Evolutionary conservation across 345 rosid genomes (phyloP), one percentile per base, ranked within the genome.

Genomic region (Rhodomyrtus tomentosa): DNA sequence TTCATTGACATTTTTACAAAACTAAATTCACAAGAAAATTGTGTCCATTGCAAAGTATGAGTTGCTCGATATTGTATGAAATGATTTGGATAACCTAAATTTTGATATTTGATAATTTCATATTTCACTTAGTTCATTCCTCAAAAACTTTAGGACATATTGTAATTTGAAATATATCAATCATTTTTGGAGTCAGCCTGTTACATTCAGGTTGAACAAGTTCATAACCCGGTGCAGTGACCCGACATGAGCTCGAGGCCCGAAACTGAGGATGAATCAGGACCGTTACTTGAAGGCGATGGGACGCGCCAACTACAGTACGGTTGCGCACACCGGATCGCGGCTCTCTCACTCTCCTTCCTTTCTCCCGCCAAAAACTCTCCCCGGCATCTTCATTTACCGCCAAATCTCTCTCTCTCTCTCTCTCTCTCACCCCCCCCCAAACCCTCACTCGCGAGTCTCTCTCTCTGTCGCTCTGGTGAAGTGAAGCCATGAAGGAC

Each of bases 401-500:
- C 95, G 92, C 95, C 93, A 83, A 91, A 89, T 56, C 85, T 29
- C 56, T n/a, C 72, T 0, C 27, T n/a, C 25, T 21, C 10, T 18
- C 38, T 18, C 81, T 16, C 51, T 12, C 25, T 50, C 29, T 21
- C 50, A 22, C 83, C 58, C 32, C 11, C 59, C 14, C 58, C 59
- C 72, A 55, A 50, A 10, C 16, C 73, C 56, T 40, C 85, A 32
- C 59, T 4, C 29, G 15, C 59, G n/a, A 55, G 27, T 8, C 51
- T 55, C 72, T 83, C 48, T 82, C 3, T 10, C 51, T 11, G 84
- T 49, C 54, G 2, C 50, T n/a, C 84, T 84, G 27, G 50, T 16
- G 32, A 27, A 21, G 29, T 49, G 29, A 73, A 86, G 84, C 88
- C 90, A 95, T 93, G 99, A 94, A 93, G 82, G 94, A 89, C 49